Evolutionary conservation across 352 stramenopile species (phyloP).

Genomic region (Pythium sukuiense): DNA sequence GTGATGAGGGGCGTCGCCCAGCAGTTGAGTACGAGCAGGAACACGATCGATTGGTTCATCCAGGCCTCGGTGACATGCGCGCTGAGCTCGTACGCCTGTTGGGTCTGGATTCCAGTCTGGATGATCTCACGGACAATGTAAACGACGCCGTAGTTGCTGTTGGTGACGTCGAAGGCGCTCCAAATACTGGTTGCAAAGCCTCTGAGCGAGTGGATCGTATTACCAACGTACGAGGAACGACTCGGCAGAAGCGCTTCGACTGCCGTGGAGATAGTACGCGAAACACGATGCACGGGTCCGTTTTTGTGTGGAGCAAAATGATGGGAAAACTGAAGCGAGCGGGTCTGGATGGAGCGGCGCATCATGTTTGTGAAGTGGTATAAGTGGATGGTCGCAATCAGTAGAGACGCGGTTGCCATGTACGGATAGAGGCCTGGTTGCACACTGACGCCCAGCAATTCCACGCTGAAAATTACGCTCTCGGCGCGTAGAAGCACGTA

Average conservation of each 20-base stretch:
- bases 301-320: not conserved
- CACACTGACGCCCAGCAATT: constrained; percentile 7
- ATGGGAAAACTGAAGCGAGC: not conserved
- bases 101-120: constrained; percentile 28
- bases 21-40: constrained; percentile 32
- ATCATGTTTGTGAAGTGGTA: not conserved
- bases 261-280: too few species aligned
- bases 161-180: constrained; percentile 18
- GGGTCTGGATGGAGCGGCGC: not conserved
- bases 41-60: constrained; percentile 29
- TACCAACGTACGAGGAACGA: not conserved
- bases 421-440: not conserved
- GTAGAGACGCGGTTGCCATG: not conserved
- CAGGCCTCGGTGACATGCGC: constrained; percentile 18
- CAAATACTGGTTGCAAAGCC: not conserved
- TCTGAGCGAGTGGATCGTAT: not conserved
- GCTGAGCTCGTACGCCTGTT: constrained; percentile 33
- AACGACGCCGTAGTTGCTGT: constrained; percentile 22
- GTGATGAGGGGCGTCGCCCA: constrained; percentile 29
- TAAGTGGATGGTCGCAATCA: not conserved
- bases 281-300: not conserved
- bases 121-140: constrained; percentile 30
- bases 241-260: not conserved
- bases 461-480: constrained; percentile 9
- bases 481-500: constrained; percentile 6